Evolutionary conservation across 495 filamentous ascomycete genomes (phyloP), one percentile per base, ranked within the genome.

Genomic region (Aspergillus egyptiacus): DNA sequence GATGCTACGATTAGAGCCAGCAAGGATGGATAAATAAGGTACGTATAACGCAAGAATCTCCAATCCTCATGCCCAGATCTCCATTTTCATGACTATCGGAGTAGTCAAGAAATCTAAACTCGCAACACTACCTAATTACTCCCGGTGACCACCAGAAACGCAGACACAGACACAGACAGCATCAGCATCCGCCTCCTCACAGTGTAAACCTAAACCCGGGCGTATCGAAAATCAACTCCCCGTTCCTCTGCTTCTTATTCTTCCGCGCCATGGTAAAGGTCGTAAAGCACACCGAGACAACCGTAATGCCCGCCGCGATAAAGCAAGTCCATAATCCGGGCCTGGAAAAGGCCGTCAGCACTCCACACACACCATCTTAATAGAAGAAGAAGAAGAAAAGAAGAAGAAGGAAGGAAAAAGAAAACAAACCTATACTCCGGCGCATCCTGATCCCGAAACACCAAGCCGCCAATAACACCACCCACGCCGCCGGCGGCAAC

Each of bases 401-500:
- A 33, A 41, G 19, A 25, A 6, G 19, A 10, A 14, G 11, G 33
- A 14, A 20, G 30, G 23, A 49, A 18, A 11, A 30, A n/a, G 23
- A 37, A 14, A n/a, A 43, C 40, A 27, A 18, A 51, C 76, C 41
- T n/a, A 40, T 60, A 60, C 17, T 18, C 38, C 1, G 54, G 57
- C 33, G 39, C 53, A 53, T 79, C 77, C 59, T 78, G 56, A 35
- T 61, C 60, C 42, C 77, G 62, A 57, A 80, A 82, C 5, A 80
- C 72, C 24, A 70, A 58, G 7, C 65, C 61, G 6, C 73, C 76
- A 30, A 70, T 62, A 48, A 82, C 76, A 9, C 78, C 78, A n/a
- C 78, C 79, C 33, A 80, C 69, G 41, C 72, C 75, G 15, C 73
- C 76, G 7, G 65, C 57, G 9, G 64, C 68, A 11, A 59, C 71